A percentile compares a stretch with the other conserved stretches of the same genome.
phyloP scores from a whole-genome alignment of 169 alveolate species.

The Plasmodium fragile region DNA sequence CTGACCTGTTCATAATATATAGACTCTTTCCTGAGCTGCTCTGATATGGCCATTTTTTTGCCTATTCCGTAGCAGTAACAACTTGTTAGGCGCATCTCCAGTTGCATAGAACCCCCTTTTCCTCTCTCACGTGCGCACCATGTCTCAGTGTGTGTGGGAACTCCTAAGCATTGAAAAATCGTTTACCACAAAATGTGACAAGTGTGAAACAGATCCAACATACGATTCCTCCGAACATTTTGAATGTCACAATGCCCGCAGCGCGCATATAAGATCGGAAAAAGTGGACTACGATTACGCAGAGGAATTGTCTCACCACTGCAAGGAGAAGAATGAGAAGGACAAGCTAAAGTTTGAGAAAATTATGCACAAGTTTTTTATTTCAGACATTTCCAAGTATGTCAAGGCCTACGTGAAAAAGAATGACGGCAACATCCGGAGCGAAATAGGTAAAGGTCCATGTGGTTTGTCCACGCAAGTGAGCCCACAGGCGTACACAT shows the following conservation, averaged over 20 bases:
- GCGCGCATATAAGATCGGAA: conserved; percentile 9
- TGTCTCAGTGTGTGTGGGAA: conserved; percentile 77
- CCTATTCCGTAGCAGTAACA: neutral
- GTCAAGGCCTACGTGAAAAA: conserved; percentile 65
- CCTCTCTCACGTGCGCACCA: neutral
- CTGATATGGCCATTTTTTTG: neutral
- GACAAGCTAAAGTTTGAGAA: conserved; percentile 60
- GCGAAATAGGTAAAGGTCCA: conserved; percentile 55
- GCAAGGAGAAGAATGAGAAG: conserved; percentile 45
- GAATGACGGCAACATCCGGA: conserved; percentile 52
- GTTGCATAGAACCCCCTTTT: neutral
- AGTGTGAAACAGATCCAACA: neutral
- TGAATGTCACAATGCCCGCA: neutral
- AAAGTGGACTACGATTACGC: conserved; percentile 56
- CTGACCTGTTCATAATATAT: conserved; percentile 20
- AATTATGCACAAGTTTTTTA: conserved; percentile 57
- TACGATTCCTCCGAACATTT: neutral
- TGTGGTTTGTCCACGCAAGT: neutral
- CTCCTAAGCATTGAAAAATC: conserved; percentile 51
- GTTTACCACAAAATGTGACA: conserved; percentile 19
- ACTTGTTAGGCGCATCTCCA: neutral
- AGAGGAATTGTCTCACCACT: conserved; percentile 9
- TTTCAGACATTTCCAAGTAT: conserved; percentile 68
- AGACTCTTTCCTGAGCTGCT: neutral
- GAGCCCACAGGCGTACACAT: neutral